Conservation (phyloP, 371 early-diverging fungal species). For the Mortierella sp. region DNA sequence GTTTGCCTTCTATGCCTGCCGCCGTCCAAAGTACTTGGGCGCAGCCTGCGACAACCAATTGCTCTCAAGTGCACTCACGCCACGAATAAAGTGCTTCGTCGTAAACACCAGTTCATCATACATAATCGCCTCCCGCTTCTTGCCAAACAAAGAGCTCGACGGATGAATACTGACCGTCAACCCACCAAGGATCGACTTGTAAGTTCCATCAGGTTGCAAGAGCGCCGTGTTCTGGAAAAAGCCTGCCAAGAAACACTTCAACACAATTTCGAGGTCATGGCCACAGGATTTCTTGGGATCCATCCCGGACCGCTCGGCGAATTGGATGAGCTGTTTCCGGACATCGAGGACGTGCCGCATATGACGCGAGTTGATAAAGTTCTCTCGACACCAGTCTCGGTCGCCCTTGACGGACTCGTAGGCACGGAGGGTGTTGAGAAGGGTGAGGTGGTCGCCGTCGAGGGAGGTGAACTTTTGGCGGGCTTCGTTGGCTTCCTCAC, state of each 20-base stretch:
- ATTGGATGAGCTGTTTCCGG: constrained; percentile 84
- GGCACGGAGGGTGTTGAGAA: constrained; percentile 82
- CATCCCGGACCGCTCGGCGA: constrained; percentile 80
- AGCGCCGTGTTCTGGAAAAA: constrained; percentile 93
- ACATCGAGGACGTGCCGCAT: constrained; percentile 92
- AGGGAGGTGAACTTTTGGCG: constrained; percentile 77
- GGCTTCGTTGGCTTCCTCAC: constrained; percentile 88
- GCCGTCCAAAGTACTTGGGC: constrained; percentile 79
- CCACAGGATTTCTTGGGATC: constrained; percentile 76
- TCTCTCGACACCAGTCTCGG: constrained; percentile 89
- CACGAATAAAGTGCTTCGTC: constrained; percentile 88
- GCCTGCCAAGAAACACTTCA: constrained; percentile 91
- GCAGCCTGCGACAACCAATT: constrained; percentile 88
- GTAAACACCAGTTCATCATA: constrained; percentile 97
- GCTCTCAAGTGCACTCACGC: constrained; percentile 86
- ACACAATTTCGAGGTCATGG: constrained; percentile 76
- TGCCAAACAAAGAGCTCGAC: constrained; percentile 85
- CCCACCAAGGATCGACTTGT: constrained; percentile 81
- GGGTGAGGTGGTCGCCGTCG: constrained; percentile 95
- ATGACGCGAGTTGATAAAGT: constrained; percentile 89
- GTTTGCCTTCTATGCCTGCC: constrained; percentile 17
- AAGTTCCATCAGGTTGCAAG: constrained; percentile 90
- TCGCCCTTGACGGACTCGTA: constrained; percentile 84
- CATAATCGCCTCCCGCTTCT: constrained; percentile 83
- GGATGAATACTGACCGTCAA: constrained; percentile 92